Conservation (phyloP, 2,329 filamentous ascomycete genomes). For the Fusarium sp. region DNA sequence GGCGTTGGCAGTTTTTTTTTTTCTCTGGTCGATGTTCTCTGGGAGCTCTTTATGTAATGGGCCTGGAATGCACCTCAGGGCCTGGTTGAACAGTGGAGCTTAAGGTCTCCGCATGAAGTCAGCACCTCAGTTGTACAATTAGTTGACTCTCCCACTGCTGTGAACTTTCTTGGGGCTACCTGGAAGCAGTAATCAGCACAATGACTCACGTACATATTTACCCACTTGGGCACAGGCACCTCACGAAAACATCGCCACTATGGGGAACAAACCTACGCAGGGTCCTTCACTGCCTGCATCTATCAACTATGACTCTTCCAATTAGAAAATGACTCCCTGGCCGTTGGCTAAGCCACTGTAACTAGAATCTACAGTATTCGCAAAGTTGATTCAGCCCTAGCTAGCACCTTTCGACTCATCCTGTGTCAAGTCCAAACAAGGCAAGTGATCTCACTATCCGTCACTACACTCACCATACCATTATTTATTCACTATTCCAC, state of each 20-base stretch:
- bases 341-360: not conserved
- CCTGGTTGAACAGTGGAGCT: not conserved
- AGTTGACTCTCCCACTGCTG: not conserved
- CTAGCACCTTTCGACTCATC: constrained; percentile 43
- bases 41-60: constrained; percentile 47
- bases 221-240: no score
- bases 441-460: constrained; percentile 26
- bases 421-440: constrained; percentile 34
- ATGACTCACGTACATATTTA: constrained; percentile 23
- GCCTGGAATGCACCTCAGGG: not conserved
- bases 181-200: constrained; percentile 21
- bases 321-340: constrained; percentile 22
- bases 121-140: constrained; percentile 5
- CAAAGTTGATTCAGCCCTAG: constrained; percentile 11
- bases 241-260: constrained; percentile 19
- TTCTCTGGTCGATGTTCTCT: constrained; percentile 34
- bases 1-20: constrained; percentile 37
- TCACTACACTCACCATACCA: not conserved
- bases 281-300: not conserved
- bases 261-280: not conserved
- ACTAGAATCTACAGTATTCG: not conserved
- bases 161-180: not conserved
- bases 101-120: not conserved
- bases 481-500: no score
- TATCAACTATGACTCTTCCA: constrained; percentile 14